phyloP scores from a whole-genome alignment of 495 filamentous ascomycete species.

The Friedmanniomyces endolithicus region DNA sequence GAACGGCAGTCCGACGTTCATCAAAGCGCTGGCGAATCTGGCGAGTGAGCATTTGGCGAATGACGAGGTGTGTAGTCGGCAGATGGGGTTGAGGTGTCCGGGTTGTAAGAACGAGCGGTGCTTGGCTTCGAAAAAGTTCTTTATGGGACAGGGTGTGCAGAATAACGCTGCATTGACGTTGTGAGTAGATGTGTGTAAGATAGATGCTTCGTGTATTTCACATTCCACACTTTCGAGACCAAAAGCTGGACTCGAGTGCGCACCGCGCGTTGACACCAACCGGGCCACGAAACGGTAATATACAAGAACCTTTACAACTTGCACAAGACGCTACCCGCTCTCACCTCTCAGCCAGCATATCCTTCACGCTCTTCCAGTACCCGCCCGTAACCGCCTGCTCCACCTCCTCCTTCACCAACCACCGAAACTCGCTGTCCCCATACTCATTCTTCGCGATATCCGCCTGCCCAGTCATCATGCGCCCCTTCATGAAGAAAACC shows the following conservation, averaged over 20 bases:
- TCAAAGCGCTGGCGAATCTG: slow-evolving; percentile 76
- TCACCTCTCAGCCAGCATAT: slow-evolving; percentile 66
- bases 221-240: background rate
- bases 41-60: slow-evolving; percentile 65
- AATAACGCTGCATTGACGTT: slow-evolving; percentile 15
- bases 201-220: too few relatives aligned
- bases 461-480: slow-evolving; percentile 94
- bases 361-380: slow-evolving; percentile 63
- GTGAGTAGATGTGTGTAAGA: background rate
- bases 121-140: slow-evolving; percentile 83
- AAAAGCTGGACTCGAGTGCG: background rate
- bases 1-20: slow-evolving; percentile 86
- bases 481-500: slow-evolving; percentile 86
- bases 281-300: background rate
- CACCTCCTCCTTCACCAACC: slow-evolving; percentile 84
- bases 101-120: slow-evolving; percentile 87
- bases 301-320: background rate
- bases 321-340: background rate
- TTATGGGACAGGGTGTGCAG: slow-evolving; percentile 42
- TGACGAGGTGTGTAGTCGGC: slow-evolving; percentile 55
- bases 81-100: slow-evolving; percentile 88
- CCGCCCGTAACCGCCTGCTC: slow-evolving; percentile 43
- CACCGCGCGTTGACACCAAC: background rate
- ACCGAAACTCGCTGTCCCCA: slow-evolving; percentile 71
- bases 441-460: slow-evolving; percentile 60